These are phyloP conservation scores for Arabis alpina DNA, from an alignment of 345 rosid genomes.

Conservation along the genomic window DNA sequence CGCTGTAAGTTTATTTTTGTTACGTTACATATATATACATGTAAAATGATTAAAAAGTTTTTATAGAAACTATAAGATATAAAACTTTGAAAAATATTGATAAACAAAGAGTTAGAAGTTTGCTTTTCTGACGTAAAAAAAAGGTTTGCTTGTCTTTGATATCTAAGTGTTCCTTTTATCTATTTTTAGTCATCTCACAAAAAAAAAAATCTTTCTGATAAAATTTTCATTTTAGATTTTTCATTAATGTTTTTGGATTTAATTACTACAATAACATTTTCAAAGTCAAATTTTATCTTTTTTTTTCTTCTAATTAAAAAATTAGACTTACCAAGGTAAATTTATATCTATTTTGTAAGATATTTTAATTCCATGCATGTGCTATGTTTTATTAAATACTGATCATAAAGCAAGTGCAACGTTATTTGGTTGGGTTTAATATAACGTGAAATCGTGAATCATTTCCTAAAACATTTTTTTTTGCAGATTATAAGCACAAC, in stretches of 20 bases:
- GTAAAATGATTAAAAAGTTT: neutral
- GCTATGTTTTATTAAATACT: neutral
- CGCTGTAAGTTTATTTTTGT: slow-evolving; percentile 45
- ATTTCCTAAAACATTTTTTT: neutral
- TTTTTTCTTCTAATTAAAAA: neutral
- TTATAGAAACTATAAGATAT: neutral
- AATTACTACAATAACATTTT: neutral
- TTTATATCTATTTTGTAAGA: neutral
- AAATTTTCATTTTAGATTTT: neutral
- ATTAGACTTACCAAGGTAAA: neutral
- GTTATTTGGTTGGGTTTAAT: neutral
- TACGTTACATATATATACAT: neutral
- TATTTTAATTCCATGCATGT: neutral
- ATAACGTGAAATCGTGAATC: neutral
- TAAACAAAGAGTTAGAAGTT: slow-evolving; percentile 5
- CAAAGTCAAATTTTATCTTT: neutral
- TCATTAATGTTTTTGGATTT: neutral
- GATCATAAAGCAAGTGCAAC: neutral
- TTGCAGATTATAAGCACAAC: neutral
- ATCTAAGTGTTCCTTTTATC: slow-evolving; percentile 1
- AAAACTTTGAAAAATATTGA: neutral
- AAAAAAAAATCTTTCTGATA: neutral
- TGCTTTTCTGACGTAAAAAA: neutral
- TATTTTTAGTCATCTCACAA: neutral
- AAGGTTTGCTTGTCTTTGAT: neutral